These are phyloP conservation scores for Schoenoplectus triqueter DNA, from an alignment of 202 grass and related monocot species.

Conservation along the genomic window DNA sequence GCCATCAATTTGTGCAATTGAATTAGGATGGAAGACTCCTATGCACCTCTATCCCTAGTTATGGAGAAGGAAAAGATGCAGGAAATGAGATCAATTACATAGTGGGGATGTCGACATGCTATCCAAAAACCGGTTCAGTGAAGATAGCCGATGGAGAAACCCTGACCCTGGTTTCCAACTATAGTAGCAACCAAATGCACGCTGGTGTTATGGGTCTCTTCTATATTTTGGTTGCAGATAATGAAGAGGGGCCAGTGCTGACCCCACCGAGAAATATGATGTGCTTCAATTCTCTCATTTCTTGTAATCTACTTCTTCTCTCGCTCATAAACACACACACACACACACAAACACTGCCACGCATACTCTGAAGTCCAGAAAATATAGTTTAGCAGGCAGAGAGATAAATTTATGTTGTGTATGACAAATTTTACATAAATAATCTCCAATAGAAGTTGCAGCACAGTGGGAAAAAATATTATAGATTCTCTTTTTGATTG, in stretches of 20 bases:
- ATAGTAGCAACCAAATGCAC: slow-evolving; percentile 65
- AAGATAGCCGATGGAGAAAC: slow-evolving; percentile 63
- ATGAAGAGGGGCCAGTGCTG: not conserved
- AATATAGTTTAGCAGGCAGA: not conserved
- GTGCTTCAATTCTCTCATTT: slow-evolving; percentile 46
- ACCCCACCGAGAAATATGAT: slow-evolving; percentile 25
- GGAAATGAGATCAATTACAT: slow-evolving; percentile 83
- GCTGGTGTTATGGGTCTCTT: slow-evolving; percentile 76
- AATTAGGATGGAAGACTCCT: slow-evolving; percentile 66
- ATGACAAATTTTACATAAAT: not conserved
- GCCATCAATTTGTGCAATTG: not conserved
- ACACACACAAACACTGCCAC: not conserved
- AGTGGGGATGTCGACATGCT: slow-evolving; percentile 82
- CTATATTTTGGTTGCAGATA: slow-evolving; percentile 81
- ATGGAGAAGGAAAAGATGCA: slow-evolving; percentile 59
- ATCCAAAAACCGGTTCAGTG: slow-evolving; percentile 58
- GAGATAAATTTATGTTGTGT: not conserved
- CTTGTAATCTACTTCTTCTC: slow-evolving; percentile 47
- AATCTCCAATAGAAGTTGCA: not conserved
- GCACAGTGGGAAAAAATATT: not conserved
- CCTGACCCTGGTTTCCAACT: slow-evolving; percentile 75
- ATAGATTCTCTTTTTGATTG: not conserved
- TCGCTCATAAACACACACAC: not conserved
- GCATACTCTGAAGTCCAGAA: not conserved
- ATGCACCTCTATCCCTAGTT: slow-evolving; percentile 58